Base-by-base conservation (phyloP, 805 yeast genomes). In the Teunomyces pallodes region DNA sequence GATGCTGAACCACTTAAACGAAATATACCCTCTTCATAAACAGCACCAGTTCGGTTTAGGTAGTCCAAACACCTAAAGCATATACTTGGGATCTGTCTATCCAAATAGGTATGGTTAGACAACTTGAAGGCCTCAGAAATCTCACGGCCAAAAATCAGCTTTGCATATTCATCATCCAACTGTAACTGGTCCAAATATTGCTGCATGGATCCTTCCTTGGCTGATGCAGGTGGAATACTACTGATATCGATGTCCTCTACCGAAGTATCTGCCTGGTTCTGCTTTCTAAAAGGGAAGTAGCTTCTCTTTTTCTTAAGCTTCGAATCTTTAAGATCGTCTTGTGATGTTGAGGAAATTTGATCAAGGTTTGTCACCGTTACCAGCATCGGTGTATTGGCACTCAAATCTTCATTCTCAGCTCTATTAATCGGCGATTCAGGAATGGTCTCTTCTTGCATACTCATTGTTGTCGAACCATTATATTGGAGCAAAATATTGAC, bases 11-110 rank as follows among this genome's bases (percentile, higher is more conserved):
- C 98, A 66, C 91, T 88, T 48, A 90, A 71, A 52, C 99, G 76
- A 71, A 94, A 94, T 2, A 92, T 80, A 9, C 99, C 99, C 59
- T 90, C 96, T 64, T 89, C 94, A 52, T 79, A 79, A n/a, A 84
- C 72, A 0, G 96, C 96, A 17, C 84, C 82, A 24, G 83, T 78
- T 33, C 73, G 76, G 43, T 77, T 75, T 43, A 92, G 72, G 54
- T 77, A 87, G 48, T 81, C 86, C 30, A 91, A 59, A 59, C 96
- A 90, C 50, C 96, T 70, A 57, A 71, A 86, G 13, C 89, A 80
- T 6, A 92, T 83, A 36, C 90, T 82, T 1, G 99, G 97, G 14
- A 86, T 75, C 6, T 63, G 64, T 30, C 70, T 74, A 16, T 79
- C 75, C 49, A 69, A 61, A 57, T 77, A 53, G 30, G 67, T 63